Percentiles rank a stretch among this genome's conserved stretches.
Conservation (phyloP, 2,329 filamentous ascomycete genomes). For the Leptographium galeiforme region DNA sequence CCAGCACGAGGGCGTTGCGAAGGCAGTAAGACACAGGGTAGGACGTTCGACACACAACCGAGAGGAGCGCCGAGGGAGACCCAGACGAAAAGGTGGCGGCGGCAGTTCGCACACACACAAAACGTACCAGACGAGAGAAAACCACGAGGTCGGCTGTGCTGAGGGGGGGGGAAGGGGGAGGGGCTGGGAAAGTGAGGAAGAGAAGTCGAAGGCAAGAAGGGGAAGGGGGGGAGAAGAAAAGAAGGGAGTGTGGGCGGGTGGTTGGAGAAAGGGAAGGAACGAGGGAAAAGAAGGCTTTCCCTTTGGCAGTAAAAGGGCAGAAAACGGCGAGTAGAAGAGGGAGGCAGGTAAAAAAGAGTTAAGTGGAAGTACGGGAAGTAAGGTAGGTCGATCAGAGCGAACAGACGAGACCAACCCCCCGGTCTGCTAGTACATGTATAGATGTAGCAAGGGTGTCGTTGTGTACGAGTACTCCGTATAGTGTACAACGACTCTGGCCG, state of each 20-base stretch:
- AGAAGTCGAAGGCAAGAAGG: conserved; percentile 4
- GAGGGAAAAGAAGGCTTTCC: conserved; percentile 8
- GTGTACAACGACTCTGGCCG: background rate
- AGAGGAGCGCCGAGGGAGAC: conserved; percentile 17
- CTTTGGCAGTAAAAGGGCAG: conserved; percentile 1
- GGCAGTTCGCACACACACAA: background rate
- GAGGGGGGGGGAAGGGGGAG: conserved; percentile 11
- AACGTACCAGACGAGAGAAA: conserved; percentile 11
- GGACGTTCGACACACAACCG: background rate
- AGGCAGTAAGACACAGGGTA: background rate
- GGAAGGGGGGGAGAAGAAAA: conserved; percentile 7
- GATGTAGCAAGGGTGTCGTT: conserved; percentile 2
- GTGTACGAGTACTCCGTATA: background rate
- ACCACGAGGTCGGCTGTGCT: conserved; percentile 15
- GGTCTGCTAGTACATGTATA: conserved; percentile 10
- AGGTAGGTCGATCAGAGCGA: conserved; percentile 11
- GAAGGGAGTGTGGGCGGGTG: conserved; percentile 7
- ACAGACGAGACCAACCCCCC: conserved; percentile 10
- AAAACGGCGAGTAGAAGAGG: conserved; percentile 6
- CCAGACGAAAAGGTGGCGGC: conserved; percentile 2
- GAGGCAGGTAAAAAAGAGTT: conserved; percentile 11
- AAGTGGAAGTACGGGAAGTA: conserved; percentile 8
- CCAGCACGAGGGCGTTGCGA: background rate
- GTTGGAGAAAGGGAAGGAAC: conserved; percentile 10
- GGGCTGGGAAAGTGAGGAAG: conserved; percentile 8